These are phyloP conservation scores for Fraxinus excelsior DNA, from an alignment of 257 asterid genomes.

Conservation along the genomic window DNA sequence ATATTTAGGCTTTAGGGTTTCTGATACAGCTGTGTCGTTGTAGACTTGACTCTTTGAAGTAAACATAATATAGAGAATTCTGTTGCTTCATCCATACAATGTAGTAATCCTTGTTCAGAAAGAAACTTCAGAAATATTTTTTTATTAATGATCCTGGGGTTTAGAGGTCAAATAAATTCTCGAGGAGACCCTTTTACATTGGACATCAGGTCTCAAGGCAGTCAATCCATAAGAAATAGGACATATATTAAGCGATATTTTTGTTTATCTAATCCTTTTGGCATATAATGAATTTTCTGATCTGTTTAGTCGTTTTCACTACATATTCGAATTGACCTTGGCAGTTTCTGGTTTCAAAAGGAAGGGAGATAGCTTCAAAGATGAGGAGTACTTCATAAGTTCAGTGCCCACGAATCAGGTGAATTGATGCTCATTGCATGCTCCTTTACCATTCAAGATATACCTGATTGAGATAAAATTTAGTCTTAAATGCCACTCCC, in stretches of 20 bases:
- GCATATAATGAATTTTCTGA: background rate
- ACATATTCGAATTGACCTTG: slow-evolving; percentile 9
- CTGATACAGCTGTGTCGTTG: background rate
- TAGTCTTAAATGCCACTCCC: slow-evolving; percentile 4
- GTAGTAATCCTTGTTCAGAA: background rate
- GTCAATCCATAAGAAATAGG: background rate
- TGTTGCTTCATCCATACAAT: background rate
- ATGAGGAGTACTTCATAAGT: slow-evolving; percentile 88
- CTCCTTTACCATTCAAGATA: background rate
- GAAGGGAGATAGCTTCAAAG: slow-evolving; percentile 78
- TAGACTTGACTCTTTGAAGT: background rate
- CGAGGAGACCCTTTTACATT: background rate
- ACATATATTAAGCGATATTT: background rate
- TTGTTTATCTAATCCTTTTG: background rate
- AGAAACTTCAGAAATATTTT: too few relatives aligned
- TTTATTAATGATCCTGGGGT: background rate
- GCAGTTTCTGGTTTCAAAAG: slow-evolving; percentile 83
- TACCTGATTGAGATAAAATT: slow-evolving; percentile 4
- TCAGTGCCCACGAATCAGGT: slow-evolving; percentile 94
- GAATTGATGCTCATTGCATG: slow-evolving; percentile 10
- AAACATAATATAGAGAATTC: background rate
- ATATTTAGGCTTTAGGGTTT: background rate
- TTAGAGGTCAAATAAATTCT: background rate
- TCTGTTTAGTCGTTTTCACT: background rate
- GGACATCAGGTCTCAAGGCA: background rate